Base-by-base conservation (phyloP, 2,329 filamentous ascomycete species). In the Conoideocrella luteorostrata region DNA sequence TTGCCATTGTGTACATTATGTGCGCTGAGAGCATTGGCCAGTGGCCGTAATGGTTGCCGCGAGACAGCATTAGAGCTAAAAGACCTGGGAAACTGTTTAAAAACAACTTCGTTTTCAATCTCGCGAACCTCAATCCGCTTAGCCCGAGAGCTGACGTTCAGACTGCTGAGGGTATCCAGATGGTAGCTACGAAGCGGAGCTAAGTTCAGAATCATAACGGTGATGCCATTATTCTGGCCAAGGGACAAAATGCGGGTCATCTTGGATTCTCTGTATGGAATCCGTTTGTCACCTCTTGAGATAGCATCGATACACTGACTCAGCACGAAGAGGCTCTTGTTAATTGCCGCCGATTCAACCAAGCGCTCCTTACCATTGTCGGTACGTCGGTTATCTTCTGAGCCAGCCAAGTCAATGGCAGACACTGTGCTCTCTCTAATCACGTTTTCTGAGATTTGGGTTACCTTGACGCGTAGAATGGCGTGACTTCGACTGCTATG, bases 231-330 rank as follows among this genome's bases (percentile, higher is more conserved):
- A 67, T 97, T 96, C 67, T 96, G 91, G 3, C 91, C 91, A 7
- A 97, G 68, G 0, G 86, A 91, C 21, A 97, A 67, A 44, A 97
- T 96, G 37, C 91, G 79, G 1, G 93, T 97, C 91, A 97, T 96
- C 71, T 97, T 96, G 43, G 86, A 93, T 61, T 96, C 91, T 45
- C 91, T 78, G 62, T 95, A 97, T 0, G 93, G 91, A 56, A 97
- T 91, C 26, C 91, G 80, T 54, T 75, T 78, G 60, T 84, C 80
- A 24, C 79, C 78, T 20, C 78, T 71, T 1, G 85, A 86, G 59
- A 97, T 97, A 44, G 91, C 91, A 60, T 97, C 91, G 42, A 97
- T 91, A 56, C 91, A 97, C 62, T 95, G 89, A 34, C 88, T 91
- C 39, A 97, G 70, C 15, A 96, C 90, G 57, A 97, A 97, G 6